Percentiles rank a stretch among this genome's conserved stretches.
These are phyloP conservation scores for Tetrapisispora arboricola DNA, from an alignment of 805 yeast species.

Conservation along the genomic window DNA sequence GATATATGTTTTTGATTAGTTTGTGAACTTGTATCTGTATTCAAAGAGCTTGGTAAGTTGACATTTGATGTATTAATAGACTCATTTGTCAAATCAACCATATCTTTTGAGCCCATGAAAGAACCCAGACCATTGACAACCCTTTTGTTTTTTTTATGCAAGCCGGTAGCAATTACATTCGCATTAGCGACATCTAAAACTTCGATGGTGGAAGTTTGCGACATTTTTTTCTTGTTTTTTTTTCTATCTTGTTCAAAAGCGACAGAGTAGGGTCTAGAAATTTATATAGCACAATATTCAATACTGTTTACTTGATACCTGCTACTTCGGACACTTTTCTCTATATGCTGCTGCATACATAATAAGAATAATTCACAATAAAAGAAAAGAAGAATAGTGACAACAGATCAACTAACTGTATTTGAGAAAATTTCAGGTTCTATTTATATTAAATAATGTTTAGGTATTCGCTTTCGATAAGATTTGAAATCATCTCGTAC, in stretches of 20 bases:
- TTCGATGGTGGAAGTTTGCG: background rate
- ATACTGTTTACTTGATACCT: no score
- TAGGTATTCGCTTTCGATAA: no score
- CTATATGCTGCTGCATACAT: no score
- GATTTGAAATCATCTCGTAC: no score
- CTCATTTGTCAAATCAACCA: slow-evolving; percentile 35
- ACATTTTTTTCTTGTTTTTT: background rate
- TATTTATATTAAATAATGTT: no score
- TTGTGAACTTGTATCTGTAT: background rate
- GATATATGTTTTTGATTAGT: slow-evolving; percentile 45
- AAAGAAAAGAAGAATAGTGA: no score
- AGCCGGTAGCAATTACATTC: slow-evolving; percentile 74
- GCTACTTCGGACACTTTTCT: no score
- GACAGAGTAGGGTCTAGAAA: no score
- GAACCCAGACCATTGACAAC: slow-evolving; percentile 74
- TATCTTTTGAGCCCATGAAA: slow-evolving; percentile 71
- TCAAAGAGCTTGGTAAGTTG: background rate
- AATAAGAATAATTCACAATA: no score
- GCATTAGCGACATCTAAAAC: slow-evolving; percentile 50
- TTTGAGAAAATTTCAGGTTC: no score
- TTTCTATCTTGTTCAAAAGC: background rate
- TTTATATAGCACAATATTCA: no score
- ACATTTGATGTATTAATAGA: slow-evolving; percentile 29
- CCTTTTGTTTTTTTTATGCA: slow-evolving; percentile 57
- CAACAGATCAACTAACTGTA: no score